These are phyloP conservation scores for Metschnikowia lunata DNA, from an alignment of 805 yeast genomes.

Conservation along the genomic window DNA sequence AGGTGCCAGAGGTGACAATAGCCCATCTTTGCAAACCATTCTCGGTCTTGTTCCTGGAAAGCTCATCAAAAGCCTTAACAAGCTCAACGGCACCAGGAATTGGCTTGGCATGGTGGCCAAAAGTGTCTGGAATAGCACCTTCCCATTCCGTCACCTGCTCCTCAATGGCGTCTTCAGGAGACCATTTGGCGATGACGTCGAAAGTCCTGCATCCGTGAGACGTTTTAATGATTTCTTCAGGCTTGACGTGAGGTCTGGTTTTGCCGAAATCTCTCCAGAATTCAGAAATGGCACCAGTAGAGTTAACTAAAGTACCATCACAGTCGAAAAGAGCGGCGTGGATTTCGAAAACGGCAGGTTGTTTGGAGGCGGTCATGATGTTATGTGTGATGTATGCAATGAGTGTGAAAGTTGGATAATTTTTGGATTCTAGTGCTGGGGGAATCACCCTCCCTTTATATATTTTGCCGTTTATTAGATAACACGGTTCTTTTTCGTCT, in stretches of 20 bases:
- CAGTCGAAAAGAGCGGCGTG: conserved; percentile 68
- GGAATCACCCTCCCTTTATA: conserved; percentile 3
- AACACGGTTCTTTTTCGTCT: conserved; percentile 1
- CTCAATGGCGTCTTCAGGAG: conserved; percentile 68
- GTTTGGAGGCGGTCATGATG: conserved; percentile 24
- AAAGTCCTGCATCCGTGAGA: conserved; percentile 82
- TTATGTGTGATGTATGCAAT: conserved; percentile 1
- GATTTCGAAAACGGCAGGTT: conserved; percentile 41
- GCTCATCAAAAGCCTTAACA: conserved; percentile 47
- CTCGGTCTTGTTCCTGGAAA: conserved; percentile 41
- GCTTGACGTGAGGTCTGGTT: conserved; percentile 62
- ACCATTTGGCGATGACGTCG: conserved; percentile 69
- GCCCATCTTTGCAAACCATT: conserved; percentile 64
- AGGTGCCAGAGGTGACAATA: conserved; percentile 81
- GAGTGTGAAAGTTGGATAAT: not conserved
- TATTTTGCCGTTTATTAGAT: conserved; percentile 4
- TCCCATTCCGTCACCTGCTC: conserved; percentile 65
- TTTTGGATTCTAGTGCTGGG: not conserved
- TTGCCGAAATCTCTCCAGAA: conserved; percentile 75
- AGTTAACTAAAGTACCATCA: conserved; percentile 82
- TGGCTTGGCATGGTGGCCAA: conserved; percentile 68
- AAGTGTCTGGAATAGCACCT: conserved; percentile 63
- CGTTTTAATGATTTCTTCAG: conserved; percentile 65
- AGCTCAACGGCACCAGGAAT: conserved; percentile 73
- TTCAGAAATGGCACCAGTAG: conserved; percentile 77